Conservation (phyloP, 2,329 filamentous ascomycete genomes). For the Pyrenophora teres region DNA sequence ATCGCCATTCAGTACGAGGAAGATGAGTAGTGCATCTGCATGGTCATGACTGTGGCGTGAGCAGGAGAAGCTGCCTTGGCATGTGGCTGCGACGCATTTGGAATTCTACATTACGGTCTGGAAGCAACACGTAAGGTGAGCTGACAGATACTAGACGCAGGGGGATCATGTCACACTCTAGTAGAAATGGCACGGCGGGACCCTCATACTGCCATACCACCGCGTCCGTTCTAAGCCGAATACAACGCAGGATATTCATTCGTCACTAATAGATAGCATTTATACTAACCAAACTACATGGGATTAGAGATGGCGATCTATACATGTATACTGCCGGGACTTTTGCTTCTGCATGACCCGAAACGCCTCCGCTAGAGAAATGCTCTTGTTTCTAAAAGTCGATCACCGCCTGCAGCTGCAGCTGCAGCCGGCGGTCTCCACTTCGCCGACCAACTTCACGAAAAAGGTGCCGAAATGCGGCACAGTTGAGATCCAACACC, state of each 20-base stretch:
- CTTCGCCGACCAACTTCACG: slow-evolving; percentile 27
- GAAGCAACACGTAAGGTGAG: neutral
- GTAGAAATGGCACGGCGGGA: too few relatives aligned
- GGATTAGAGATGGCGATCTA: slow-evolving; percentile 3
- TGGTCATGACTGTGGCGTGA: neutral
- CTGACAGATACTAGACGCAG: too few relatives aligned
- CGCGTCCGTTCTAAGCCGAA: too few relatives aligned
- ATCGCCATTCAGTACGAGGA: neutral
- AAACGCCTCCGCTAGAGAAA: slow-evolving; percentile 31
- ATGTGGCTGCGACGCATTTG: slow-evolving; percentile 1
- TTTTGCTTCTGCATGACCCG: slow-evolving; percentile 23
- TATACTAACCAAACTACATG: neutral
- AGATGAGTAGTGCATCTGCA: neutral
- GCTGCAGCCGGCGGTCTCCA: slow-evolving; percentile 18
- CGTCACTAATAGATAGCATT: neutral
- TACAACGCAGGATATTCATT: too few relatives aligned
- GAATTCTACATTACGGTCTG: neutral
- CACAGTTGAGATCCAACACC: neutral
- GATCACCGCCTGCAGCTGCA: slow-evolving; percentile 21
- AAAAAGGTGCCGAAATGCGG: slow-evolving; percentile 7
- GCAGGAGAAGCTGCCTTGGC: neutral
- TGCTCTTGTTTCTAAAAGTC: slow-evolving; percentile 11
- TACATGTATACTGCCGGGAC: slow-evolving; percentile 4
- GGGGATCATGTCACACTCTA: too few relatives aligned
- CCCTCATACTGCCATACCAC: too few relatives aligned